A percentile compares a stretch with the other conserved stretches of the same genome.
Conservation (phyloP, 108 stramenopile genomes). For the Nitzschia sp. region DNA sequence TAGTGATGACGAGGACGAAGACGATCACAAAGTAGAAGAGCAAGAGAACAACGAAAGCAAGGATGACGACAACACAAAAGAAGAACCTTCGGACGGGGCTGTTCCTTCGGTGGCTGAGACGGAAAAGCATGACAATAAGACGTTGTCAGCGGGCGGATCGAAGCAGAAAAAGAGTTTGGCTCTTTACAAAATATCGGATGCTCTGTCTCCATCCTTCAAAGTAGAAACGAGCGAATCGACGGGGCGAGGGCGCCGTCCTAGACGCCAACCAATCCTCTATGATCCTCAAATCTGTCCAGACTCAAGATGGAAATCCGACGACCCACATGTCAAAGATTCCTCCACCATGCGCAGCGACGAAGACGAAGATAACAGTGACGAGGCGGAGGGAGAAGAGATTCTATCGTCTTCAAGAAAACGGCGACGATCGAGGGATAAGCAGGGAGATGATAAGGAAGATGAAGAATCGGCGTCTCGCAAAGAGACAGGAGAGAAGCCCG, state of each 20-base stretch:
- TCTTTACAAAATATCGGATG: conserved; percentile 26
- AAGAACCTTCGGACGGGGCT: background rate
- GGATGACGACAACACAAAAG: conserved; percentile 2
- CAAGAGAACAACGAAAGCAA: conserved; percentile 6
- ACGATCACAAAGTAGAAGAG: background rate
- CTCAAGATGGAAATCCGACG: conserved; percentile 58
- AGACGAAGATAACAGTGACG: background rate
- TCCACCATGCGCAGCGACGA: background rate
- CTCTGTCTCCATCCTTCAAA: background rate
- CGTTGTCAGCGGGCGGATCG: background rate
- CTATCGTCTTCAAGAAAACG: background rate
- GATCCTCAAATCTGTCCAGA: conserved; percentile 56
- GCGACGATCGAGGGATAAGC: background rate
- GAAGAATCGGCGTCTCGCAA: background rate
- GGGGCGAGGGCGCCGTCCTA: conserved; percentile 16
- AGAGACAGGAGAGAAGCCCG: background rate
- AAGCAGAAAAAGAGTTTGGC: conserved; percentile 5
- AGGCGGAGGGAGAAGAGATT: conserved; percentile 5
- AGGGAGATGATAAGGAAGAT: conserved; percentile 7
- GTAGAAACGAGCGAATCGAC: background rate
- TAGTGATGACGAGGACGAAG: conserved; percentile 20
- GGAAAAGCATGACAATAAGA: background rate
- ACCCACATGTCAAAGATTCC: background rate
- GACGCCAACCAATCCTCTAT: conserved; percentile 44
- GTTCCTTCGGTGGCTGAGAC: background rate